Evolutionary conservation across 2,329 filamentous ascomycete species (phyloP).

Genomic region (Verticillium nubilum): DNA sequence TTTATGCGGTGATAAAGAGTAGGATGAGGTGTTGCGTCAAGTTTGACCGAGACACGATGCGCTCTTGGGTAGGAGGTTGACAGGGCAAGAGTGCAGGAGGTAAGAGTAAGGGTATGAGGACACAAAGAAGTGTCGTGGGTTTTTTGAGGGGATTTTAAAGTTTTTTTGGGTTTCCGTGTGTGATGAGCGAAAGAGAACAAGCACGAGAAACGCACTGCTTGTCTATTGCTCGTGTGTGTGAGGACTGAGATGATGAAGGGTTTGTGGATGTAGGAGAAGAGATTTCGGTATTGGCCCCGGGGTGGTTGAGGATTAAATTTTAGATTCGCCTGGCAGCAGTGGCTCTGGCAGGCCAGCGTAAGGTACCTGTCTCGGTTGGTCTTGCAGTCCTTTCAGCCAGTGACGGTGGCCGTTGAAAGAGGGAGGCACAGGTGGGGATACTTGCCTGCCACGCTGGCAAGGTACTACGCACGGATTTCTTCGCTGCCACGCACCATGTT

Average conservation of each 20-base stretch:
- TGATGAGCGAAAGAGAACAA: constrained; percentile 51
- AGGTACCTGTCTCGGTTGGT: neutral
- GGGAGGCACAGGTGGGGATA: constrained; percentile 1
- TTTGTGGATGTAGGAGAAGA: constrained; percentile 38
- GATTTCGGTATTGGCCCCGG: constrained; percentile 24
- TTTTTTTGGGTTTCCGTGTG: constrained; percentile 54
- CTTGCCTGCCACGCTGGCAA: neutral
- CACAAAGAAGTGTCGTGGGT: neutral
- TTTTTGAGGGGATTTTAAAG: constrained; percentile 46
- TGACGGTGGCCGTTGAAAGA: neutral
- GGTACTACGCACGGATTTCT: neutral
- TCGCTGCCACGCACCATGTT: neutral
- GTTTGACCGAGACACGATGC: constrained; percentile 12
- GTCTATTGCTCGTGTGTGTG: constrained; percentile 36
- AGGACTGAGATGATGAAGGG: constrained; percentile 20
- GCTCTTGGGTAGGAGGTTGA: constrained; percentile 9
- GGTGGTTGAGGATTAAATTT: neutral
- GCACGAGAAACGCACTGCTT: constrained; percentile 55
- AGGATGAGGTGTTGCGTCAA: constrained; percentile 9
- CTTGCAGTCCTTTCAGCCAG: neutral
- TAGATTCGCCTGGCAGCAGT: neutral
- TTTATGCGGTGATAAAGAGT: neutral
- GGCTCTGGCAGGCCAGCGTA: neutral
- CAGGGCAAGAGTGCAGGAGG: constrained; percentile 11
- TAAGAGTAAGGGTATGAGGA: constrained; percentile 5